Percentiles rank a stretch among this genome's conserved stretches.
Conservation (phyloP, 345 rosid genomes). For the Populus davidiana region DNA sequence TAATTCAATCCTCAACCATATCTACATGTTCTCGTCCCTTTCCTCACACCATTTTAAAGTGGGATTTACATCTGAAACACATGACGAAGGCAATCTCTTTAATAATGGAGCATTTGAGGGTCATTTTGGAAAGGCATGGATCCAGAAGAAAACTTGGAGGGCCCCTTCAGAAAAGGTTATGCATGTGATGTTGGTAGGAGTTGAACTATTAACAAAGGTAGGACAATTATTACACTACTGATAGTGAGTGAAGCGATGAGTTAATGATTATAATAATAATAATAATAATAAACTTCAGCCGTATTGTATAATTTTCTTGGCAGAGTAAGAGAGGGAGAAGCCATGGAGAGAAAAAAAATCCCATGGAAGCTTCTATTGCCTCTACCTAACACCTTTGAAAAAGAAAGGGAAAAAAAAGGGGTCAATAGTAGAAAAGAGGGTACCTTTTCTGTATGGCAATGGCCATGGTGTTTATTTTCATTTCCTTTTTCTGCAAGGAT, state of each 20-base stretch:
- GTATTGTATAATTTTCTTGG: constrained; percentile 3
- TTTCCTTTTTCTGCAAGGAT: background rate
- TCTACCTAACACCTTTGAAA: constrained; percentile 53
- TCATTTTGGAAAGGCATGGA: background rate
- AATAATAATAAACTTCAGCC: background rate
- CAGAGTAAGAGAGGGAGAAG: background rate
- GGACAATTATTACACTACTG: constrained; percentile 22
- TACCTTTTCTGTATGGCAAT: background rate
- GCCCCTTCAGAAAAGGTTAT: constrained; percentile 2
- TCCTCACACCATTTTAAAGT: too few species aligned
- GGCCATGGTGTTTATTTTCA: background rate
- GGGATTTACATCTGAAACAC: background rate
- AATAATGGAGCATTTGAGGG: background rate
- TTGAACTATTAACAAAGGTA: constrained; percentile 16
- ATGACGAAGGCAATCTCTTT: background rate
- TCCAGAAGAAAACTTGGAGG: constrained; percentile 4
- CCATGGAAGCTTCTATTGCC: constrained; percentile 46
- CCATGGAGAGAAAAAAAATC: constrained; percentile 2
- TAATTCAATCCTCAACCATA: too few species aligned
- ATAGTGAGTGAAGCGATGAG: constrained; percentile 10
- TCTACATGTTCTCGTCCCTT: too few species aligned
- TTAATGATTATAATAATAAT: background rate
- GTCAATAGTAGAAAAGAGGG: constrained; percentile 24
- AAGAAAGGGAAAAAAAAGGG: background rate
- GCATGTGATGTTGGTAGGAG: constrained; percentile 49